A percentile compares a stretch with the other conserved stretches of the same genome.
phyloP scores from a whole-genome alignment of 2,329 filamentous ascomycete species.

The Pseudonectria foliicola region DNA sequence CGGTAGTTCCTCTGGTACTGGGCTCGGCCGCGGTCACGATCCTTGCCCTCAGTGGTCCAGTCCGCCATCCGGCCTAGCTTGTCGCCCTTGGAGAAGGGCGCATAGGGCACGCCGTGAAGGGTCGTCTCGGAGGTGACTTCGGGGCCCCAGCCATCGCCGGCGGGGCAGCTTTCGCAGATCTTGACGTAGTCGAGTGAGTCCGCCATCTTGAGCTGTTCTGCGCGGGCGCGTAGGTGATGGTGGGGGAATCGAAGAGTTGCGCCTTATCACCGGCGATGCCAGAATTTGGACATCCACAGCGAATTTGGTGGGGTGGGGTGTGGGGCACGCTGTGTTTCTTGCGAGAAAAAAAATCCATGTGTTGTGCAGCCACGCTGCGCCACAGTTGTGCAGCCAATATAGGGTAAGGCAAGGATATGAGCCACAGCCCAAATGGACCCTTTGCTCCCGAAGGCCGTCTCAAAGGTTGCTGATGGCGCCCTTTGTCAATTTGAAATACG shows the following conservation, averaged over 20 bases:
- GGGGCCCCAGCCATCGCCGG: conserved; percentile 83
- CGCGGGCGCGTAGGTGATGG: conserved; percentile 6
- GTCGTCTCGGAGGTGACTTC: conserved; percentile 76
- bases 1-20: conserved; percentile 91
- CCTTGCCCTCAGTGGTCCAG: conserved; percentile 90
- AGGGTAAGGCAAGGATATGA: not conserved
- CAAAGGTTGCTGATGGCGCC: no score
- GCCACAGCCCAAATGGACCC: not conserved
- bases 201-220: conserved; percentile 32
- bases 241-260: conserved; percentile 15
- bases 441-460: no score
- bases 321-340: conserved; percentile 14
- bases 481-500: no score
- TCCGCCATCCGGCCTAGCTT: conserved; percentile 99
- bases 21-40: conserved; percentile 68
- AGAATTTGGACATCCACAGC: conserved; percentile 28
- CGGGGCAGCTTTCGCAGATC: conserved; percentile 64
- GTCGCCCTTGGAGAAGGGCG: conserved; percentile 96
- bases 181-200: conserved; percentile 52
- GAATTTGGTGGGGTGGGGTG: conserved; percentile 37
- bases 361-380: conserved; percentile 20
- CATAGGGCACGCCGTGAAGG: conserved; percentile 91
- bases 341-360: conserved; percentile 22
- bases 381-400: conserved; percentile 13
- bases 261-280: conserved; percentile 19